Percentiles rank a stretch among this genome's conserved stretches.
phyloP scores from a whole-genome alignment of 2,329 filamentous ascomycete species.

The Eutypella sp. region DNA sequence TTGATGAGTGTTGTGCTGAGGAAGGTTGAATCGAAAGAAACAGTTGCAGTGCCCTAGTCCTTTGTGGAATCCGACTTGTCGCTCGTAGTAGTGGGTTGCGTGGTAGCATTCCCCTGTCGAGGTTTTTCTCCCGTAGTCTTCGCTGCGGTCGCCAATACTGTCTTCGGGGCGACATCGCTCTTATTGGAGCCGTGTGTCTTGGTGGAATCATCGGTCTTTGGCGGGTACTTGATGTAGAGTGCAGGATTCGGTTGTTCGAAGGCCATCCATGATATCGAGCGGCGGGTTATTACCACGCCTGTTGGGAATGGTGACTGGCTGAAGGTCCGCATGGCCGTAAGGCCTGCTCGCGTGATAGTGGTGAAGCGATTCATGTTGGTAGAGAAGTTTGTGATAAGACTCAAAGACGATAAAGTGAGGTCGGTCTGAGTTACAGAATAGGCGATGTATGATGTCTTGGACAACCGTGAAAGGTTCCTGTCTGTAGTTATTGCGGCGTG shows the following conservation, averaged over 20 bases:
- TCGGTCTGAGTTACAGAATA: too few species aligned
- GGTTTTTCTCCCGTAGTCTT: neutral
- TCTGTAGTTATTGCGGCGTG: too few species aligned
- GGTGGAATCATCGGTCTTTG: neutral
- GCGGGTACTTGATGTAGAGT: neutral
- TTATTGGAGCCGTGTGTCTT: neutral
- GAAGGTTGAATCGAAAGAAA: neutral
- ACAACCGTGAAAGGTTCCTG: too few species aligned
- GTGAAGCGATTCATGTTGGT: neutral
- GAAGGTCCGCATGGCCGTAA: neutral
- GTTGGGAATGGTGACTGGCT: neutral
- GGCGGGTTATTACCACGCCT: neutral
- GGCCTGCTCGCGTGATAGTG: neutral
- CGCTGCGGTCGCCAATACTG: neutral
- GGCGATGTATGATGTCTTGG: too few species aligned
- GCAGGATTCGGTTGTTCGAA: neutral
- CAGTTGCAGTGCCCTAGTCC: neutral
- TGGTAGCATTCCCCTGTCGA: neutral
- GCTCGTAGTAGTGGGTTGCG: neutral
- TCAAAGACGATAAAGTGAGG: too few species aligned
- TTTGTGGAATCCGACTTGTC: neutral
- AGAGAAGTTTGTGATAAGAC: constrained; percentile 15
- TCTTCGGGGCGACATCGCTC: neutral
- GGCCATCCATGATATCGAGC: neutral
- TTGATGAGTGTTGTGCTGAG: neutral